Base-by-base conservation (phyloP, 1,284 basidiomycete genomes). In the Sporisorium scitamineum region DNA sequence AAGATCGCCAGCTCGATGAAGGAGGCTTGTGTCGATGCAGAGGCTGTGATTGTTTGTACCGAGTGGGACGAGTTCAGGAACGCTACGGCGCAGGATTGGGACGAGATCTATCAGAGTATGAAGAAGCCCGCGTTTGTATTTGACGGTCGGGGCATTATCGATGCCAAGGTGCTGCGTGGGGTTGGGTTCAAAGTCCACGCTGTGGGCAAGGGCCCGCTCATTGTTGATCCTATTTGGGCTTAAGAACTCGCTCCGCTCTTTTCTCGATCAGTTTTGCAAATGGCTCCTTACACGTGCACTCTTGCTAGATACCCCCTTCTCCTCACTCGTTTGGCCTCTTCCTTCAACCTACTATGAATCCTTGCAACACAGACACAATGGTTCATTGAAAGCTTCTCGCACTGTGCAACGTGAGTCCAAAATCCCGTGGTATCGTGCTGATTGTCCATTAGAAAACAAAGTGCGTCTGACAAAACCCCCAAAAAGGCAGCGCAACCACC, bases 151-250 rank as follows among this genome's bases (percentile, higher is more conserved):
- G 88, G 94, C 66, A 88, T 98, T 81, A 89, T 97, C 60, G 92
- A 98, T 85, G 90, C 90, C 14, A 90, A 91, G 61, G 89, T 89
- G 85, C 89, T 99, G 71, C 90, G 90, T 80, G 86, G 90, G 85
- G 96, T 98, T 82, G 96, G 96, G 50, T 99, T 98, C 91, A 93
- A 92, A 87, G 96, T 96, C 39, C 82, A 85, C 60, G 78, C 80
- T 14, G 86, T 88, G 47, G 87, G 87, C 4, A 76, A 81, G 53
- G 85, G 84, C 1, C 82, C 82, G 11, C 76, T 84, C 32, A 73
- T 84, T 24, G 76, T 80, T 24, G 82, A 84, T 50, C 80, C 81
- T 18, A 76, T 84, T 41, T 84, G 82, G 82, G 82, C 73, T 20
- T 76, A 32, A n/a, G 29, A 50, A 18, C 37, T 4, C 16, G 37